Conservation (phyloP, 495 filamentous ascomycete species). For the Rhizodiscina lignyota region DNA sequence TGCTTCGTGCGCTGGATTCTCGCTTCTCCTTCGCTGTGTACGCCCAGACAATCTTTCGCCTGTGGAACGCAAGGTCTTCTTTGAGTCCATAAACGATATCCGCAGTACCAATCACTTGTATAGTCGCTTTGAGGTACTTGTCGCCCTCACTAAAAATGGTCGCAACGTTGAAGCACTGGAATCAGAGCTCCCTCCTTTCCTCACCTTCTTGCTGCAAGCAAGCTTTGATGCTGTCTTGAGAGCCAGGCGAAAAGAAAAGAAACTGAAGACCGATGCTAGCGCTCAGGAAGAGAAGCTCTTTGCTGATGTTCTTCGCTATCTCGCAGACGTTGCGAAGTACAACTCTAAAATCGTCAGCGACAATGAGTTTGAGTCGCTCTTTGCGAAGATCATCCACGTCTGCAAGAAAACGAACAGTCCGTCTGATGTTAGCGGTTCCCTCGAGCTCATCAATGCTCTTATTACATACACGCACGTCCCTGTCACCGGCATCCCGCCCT, state of each 20-base stretch:
- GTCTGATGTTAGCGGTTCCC: slow-evolving; percentile 56
- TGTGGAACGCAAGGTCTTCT: slow-evolving; percentile 48
- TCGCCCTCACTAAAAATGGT: slow-evolving; percentile 44
- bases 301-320: slow-evolving; percentile 50
- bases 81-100: slow-evolving; percentile 35
- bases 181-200: slow-evolving; percentile 37
- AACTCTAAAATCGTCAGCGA: slow-evolving; percentile 62
- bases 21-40: slow-evolving; percentile 46
- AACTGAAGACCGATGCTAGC: slow-evolving; percentile 30
- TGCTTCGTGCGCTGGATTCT: slow-evolving; percentile 40
- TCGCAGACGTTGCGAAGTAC: slow-evolving; percentile 68
- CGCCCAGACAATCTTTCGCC: slow-evolving; percentile 41
- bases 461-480: slow-evolving; percentile 68
- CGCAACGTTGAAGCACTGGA: slow-evolving; percentile 49
- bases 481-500: slow-evolving; percentile 42
- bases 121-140: slow-evolving; percentile 43
- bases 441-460: slow-evolving; percentile 62
- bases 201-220: slow-evolving; percentile 38
- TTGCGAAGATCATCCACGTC: slow-evolving; percentile 51
- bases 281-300: slow-evolving; percentile 53
- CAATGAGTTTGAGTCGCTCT: slow-evolving; percentile 45
- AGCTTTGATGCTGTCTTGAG: slow-evolving; percentile 27
- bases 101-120: slow-evolving; percentile 41
- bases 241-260: slow-evolving; percentile 17
- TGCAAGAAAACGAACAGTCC: slow-evolving; percentile 59